Evolutionary conservation across 345 rosid genomes (phyloP), one percentile per base, ranked within the genome.

Genomic region (Microthlaspi erraticum): DNA sequence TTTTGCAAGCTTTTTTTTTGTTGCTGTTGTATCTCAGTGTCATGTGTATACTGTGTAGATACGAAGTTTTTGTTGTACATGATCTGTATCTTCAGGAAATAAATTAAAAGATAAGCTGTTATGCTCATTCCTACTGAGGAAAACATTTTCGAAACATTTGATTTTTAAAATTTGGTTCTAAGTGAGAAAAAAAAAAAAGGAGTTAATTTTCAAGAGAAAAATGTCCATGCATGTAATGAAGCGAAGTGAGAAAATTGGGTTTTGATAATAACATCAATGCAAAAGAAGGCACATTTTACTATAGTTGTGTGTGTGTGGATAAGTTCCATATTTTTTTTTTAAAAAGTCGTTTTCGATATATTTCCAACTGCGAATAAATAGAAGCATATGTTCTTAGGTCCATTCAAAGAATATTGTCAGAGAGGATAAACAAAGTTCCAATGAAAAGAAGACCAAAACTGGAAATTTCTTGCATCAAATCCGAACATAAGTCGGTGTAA

Each of bases 391-490:
- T 73, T 36, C 42, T 39, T 72, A 68, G 75, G 85, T 72, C 39
- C 81, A 73, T 64, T 84, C 60, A 77, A 79, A 81, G 75, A 70
- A 78, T 76, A 76, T 52, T 54, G 1, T 49, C 55, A 81, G 79
- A 64, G 85, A 79, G 72, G 78, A 68, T 79, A 75, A 71, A 58
- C 80, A 54, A 68, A 67, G 23, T 54, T 16, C 66, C 61, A 79
- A 74, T 29, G 77, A 65, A 62, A 78, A 75, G 68, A 74, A 58
- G 67, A 87, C 79, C 60, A 89, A 81, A 57, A 85, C 79, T 76
- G 90, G 80, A 14, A 96, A 88, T 52, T 82, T 91, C 58, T 83
- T 85, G 62, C 85, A 80, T 56, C 91, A 85, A 79, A 89, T 91
- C 51, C 85, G 91, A 83, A 32, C 79, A 50, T 81, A 85, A 81